Evolutionary conservation across 352 stramenopile genomes (phyloP).

Genomic region (Peronosclerospora sorghi): DNA sequence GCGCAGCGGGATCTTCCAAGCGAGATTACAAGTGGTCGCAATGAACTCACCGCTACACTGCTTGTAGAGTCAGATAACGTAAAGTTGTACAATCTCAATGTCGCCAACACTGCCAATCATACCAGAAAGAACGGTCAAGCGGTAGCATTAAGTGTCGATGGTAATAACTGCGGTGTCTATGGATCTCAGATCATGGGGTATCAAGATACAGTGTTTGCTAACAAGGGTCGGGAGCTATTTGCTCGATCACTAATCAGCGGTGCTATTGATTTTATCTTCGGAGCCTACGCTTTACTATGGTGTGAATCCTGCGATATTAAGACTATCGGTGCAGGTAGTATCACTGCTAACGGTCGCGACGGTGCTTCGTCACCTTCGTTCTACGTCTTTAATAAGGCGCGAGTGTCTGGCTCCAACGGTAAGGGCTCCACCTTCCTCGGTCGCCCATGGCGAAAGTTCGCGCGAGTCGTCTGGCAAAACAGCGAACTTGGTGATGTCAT

Average conservation of each 20-base stretch:
- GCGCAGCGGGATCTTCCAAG: neutral
- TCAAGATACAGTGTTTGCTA: conserved; percentile 1
- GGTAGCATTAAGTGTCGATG: neutral
- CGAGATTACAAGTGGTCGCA: neutral
- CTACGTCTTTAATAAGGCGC: conserved; percentile 1
- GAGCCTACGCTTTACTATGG: neutral
- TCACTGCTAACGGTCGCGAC: conserved; percentile 1
- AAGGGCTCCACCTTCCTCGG: neutral
- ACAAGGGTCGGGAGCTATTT: conserved; percentile 1
- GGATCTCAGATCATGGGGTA: conserved; percentile 1
- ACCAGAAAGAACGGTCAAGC: neutral
- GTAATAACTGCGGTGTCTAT: conserved; percentile 1
- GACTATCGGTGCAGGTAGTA: neutral
- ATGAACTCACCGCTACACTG: neutral
- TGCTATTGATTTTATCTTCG: conserved; percentile 3
- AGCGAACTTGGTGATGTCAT: conserved; percentile 3
- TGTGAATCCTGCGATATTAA: conserved; percentile 2
- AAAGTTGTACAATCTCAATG: conserved; percentile 3
- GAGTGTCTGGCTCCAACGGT: neutral
- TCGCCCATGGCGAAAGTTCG: conserved; percentile 1
- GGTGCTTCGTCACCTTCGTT: neutral
- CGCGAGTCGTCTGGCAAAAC: conserved; percentile 6
- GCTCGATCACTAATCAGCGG: neutral
- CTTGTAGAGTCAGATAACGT: neutral
- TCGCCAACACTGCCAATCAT: neutral